These are phyloP conservation scores for Ascochyta lentis DNA, from an alignment of 2,329 filamentous ascomycete genomes.

Conservation along the genomic window DNA sequence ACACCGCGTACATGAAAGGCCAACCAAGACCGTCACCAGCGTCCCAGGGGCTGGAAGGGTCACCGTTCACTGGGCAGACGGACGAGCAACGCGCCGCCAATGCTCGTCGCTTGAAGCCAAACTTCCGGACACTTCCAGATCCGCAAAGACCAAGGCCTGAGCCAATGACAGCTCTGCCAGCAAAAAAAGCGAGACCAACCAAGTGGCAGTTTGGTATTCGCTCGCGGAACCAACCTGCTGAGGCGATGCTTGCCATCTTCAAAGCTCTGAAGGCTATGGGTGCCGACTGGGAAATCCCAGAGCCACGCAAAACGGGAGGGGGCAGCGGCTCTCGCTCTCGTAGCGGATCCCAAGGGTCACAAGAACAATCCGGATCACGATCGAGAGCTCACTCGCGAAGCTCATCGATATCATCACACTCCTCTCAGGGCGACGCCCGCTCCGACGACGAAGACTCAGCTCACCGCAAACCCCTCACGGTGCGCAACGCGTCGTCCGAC, in stretches of 20 bases:
- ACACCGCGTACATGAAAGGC: slow-evolving; percentile 87
- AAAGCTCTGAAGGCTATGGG: slow-evolving; percentile 87
- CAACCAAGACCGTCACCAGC: slow-evolving; percentile 47
- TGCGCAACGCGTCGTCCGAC: slow-evolving; percentile 35
- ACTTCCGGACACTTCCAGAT: slow-evolving; percentile 73
- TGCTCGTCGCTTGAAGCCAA: slow-evolving; percentile 81
- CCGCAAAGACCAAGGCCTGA: slow-evolving; percentile 60
- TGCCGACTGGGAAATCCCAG: slow-evolving; percentile 78
- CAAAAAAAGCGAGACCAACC: slow-evolving; percentile 77
- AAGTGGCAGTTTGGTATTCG: slow-evolving; percentile 99
- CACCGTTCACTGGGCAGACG: slow-evolving; percentile 54
- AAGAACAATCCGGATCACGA: slow-evolving; percentile 41
- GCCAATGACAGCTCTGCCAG: slow-evolving; percentile 61
- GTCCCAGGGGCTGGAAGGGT: slow-evolving; percentile 30
- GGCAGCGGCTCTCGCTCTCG: slow-evolving; percentile 46
- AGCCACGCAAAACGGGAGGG: slow-evolving; percentile 49
- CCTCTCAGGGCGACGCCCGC: slow-evolving; percentile 31
- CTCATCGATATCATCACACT: slow-evolving; percentile 44
- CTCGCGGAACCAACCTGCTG: slow-evolving; percentile 90
- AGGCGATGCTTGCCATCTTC: slow-evolving; percentile 94
- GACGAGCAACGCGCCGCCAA: slow-evolving; percentile 77
- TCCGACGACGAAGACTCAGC: slow-evolving; percentile 23
- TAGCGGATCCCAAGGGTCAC: slow-evolving; percentile 36
- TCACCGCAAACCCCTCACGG: slow-evolving; percentile 37
- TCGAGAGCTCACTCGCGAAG: slow-evolving; percentile 41